Evolutionary conservation across 257 asterid genomes (phyloP).

Genomic region (Linaria vulgaris): DNA sequence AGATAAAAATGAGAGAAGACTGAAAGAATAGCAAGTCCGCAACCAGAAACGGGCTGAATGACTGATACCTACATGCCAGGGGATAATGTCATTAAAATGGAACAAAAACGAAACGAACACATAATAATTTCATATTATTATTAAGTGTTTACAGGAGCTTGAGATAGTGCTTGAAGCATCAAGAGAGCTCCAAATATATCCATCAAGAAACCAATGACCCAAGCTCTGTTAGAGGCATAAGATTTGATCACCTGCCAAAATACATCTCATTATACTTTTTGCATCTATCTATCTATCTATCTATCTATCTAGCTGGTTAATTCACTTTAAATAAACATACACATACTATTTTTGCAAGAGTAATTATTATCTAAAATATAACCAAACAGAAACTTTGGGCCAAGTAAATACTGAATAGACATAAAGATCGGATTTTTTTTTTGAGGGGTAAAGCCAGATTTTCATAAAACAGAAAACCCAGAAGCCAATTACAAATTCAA

Average conservation of each 20-base stretch:
- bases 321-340: too few species aligned
- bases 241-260: conserved; percentile 78
- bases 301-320: too few species aligned
- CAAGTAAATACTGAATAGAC: too few species aligned
- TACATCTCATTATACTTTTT: background rate
- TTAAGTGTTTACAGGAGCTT: conserved; percentile 72
- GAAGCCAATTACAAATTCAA: too few species aligned
- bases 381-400: too few species aligned
- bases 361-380: too few species aligned
- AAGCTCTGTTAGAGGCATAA: conserved; percentile 80
- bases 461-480: too few species aligned
- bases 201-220: conserved; percentile 88
- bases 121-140: too few species aligned
- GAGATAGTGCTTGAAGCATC: conserved; percentile 92
- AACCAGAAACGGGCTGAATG: conserved; percentile 98
- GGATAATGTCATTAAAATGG: conserved; percentile 8
- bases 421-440: too few species aligned
- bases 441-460: too few species aligned
- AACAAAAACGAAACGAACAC: background rate
- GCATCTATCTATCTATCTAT: too few species aligned
- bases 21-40: conserved; percentile 97
- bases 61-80: conserved; percentile 68
- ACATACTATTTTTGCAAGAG: too few species aligned
- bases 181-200: conserved; percentile 92
- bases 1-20: conserved; percentile 95